phyloP scores from a whole-genome alignment of 2,329 filamentous ascomycete genomes.

The Colletotrichum spaethianum region DNA sequence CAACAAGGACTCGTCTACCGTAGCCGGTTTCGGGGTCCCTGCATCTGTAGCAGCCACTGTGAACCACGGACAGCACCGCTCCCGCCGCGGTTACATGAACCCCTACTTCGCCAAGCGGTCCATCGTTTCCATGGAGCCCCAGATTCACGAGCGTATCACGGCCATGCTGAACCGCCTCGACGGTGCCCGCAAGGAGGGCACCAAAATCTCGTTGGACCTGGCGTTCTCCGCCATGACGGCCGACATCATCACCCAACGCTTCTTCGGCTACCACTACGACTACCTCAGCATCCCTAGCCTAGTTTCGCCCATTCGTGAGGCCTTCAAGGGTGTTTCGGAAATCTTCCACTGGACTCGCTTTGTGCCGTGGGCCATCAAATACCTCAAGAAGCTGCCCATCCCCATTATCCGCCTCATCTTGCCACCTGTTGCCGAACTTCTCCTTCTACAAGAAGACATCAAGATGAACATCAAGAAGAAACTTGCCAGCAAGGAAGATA shows the following conservation, averaged over 20 bases:
- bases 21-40: slow-evolving; percentile 32
- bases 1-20: slow-evolving; percentile 29
- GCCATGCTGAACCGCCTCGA: slow-evolving; percentile 34
- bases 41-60: slow-evolving; percentile 33
- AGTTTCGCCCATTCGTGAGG: slow-evolving; percentile 7
- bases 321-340: slow-evolving; percentile 28
- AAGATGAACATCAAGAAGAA: slow-evolving; percentile 36
- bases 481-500: neutral
- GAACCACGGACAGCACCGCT: slow-evolving; percentile 40
- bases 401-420: slow-evolving; percentile 14
- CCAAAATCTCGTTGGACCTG: slow-evolving; percentile 37
- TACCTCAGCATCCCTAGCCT: slow-evolving; percentile 34
- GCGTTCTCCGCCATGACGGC: slow-evolving; percentile 43
- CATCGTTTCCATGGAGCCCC: slow-evolving; percentile 39
- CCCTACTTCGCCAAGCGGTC: slow-evolving; percentile 47
- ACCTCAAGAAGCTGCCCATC: slow-evolving; percentile 25
- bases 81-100: slow-evolving; percentile 42
- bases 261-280: slow-evolving; percentile 41
- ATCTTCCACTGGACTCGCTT: slow-evolving; percentile 39
- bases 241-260: slow-evolving; percentile 42
- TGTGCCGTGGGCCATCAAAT: slow-evolving; percentile 30
- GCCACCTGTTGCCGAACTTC: slow-evolving; percentile 29
- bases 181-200: neutral
- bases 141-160: slow-evolving; percentile 41
- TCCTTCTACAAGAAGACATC: slow-evolving; percentile 19